Percentiles rank a stretch among this genome's conserved stretches.
Evolutionary conservation across 176 grass and related monocot genomes (phyloP).

Genomic region (Aegilops umbellulata): DNA sequence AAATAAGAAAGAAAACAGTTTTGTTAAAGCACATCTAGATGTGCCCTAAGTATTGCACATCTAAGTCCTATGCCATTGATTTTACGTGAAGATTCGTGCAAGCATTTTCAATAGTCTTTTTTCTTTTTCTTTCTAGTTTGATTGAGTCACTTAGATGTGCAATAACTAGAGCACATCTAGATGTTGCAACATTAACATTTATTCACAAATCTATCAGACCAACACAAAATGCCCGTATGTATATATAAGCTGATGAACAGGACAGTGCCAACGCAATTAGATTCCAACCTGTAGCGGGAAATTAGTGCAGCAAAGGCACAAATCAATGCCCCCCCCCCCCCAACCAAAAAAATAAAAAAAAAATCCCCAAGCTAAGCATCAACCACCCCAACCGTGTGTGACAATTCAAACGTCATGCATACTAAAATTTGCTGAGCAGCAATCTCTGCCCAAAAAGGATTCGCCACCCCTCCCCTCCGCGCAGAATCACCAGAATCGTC

Average conservation of each 20-base stretch:
- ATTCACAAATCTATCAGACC: not conserved
- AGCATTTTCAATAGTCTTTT: too few relatives aligned
- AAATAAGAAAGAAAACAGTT: not conserved
- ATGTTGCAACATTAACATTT: not conserved
- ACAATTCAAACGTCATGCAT: not conserved
- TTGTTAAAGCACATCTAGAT: too few relatives aligned
- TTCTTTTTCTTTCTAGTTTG: too few relatives aligned
- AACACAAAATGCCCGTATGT: not conserved
- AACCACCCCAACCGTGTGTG: not conserved
- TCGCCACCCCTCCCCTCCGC: not conserved
- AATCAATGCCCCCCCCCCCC: not conserved
- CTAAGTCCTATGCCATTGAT: too few relatives aligned
- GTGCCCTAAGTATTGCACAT: too few relatives aligned
- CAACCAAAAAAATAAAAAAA: too few relatives aligned
- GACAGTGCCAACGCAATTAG: not conserved
- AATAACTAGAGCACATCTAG: too few relatives aligned
- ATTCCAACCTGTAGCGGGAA: not conserved
- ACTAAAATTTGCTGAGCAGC: not conserved
- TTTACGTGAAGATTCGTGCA: too few relatives aligned
- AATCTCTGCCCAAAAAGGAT: not conserved
- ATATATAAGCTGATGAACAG: not conserved
- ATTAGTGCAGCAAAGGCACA: not conserved
- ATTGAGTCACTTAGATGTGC: too few relatives aligned
- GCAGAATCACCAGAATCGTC: not conserved
- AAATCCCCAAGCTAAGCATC: not conserved